phyloP scores from a whole-genome alignment of 1,284 basidiomycete genomes.

The Mycena citricolor region DNA sequence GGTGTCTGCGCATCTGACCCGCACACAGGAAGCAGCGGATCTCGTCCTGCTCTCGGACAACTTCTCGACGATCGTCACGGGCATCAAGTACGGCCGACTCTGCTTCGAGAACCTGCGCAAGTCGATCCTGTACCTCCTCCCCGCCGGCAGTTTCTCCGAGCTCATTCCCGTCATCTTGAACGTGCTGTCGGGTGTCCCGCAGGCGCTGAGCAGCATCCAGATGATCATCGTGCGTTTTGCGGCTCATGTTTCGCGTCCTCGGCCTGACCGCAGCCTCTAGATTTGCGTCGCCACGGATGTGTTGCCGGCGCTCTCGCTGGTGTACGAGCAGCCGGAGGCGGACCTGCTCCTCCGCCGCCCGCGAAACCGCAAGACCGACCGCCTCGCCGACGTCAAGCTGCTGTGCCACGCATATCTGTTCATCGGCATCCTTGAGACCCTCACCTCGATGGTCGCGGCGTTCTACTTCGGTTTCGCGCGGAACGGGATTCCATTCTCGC shows the following conservation, averaged over 20 bases:
- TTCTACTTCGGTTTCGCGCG: slow-evolving; percentile 51
- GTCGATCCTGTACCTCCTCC: slow-evolving; percentile 42
- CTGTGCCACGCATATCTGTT: slow-evolving; percentile 68
- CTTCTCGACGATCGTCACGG: slow-evolving; percentile 83
- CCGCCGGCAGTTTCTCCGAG: slow-evolving; percentile 62
- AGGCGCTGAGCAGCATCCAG: slow-evolving; percentile 38
- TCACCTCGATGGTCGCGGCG: slow-evolving; percentile 51
- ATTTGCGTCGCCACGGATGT: slow-evolving; percentile 62
- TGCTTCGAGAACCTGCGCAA: slow-evolving; percentile 62
- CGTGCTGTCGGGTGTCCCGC: slow-evolving; percentile 44
- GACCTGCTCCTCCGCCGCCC: slow-evolving; percentile 62
- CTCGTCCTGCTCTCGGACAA: slow-evolving; percentile 97
- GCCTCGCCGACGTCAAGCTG: slow-evolving; percentile 49
- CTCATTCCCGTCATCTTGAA: slow-evolving; percentile 68
- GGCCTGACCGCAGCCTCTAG: not conserved
- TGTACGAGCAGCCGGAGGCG: slow-evolving; percentile 59
- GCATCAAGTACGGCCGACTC: slow-evolving; percentile 48
- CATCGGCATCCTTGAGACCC: slow-evolving; percentile 54
- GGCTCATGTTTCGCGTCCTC: not conserved
- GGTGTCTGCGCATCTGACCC: not conserved
- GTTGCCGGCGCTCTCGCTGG: slow-evolving; percentile 54
- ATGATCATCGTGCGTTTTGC: slow-evolving; percentile 47
- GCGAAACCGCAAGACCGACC: slow-evolving; percentile 57
- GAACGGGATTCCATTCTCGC: slow-evolving; percentile 54
- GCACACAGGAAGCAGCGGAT: slow-evolving; percentile 88